These are phyloP conservation scores for Turritis glabra DNA, from an alignment of 345 rosid genomes.

Conservation along the genomic window DNA sequence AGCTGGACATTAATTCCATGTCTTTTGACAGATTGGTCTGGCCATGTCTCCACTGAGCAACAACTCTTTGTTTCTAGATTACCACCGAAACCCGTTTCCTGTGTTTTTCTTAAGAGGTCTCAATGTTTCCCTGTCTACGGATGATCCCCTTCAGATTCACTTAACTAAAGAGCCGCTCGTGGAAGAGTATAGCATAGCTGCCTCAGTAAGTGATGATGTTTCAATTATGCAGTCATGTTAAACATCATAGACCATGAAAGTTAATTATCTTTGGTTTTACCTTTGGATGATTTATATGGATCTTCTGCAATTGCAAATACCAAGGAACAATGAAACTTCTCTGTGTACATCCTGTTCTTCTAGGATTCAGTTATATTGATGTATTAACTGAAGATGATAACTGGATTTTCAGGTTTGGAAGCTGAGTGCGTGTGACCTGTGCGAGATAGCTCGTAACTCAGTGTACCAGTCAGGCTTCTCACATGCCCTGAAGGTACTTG, in stretches of 20 bases:
- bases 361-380: not conserved
- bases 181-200: constrained; percentile 99
- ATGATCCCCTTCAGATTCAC: constrained; percentile 98
- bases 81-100: constrained; percentile 92
- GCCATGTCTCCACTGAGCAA: constrained; percentile 99
- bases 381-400: not conserved
- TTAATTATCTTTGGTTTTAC: not conserved
- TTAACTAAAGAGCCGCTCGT: constrained; percentile 96
- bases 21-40: constrained; percentile 77
- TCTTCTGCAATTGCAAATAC: not conserved
- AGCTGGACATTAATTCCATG: constrained; percentile 13
- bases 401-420: constrained; percentile 75
- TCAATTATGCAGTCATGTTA: constrained; percentile 5
- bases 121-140: constrained; percentile 95
- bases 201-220: constrained; percentile 65
- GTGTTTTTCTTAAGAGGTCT: constrained; percentile 92
- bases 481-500: constrained; percentile 86
- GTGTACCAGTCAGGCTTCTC: constrained; percentile 99
- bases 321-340: not conserved
- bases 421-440: constrained; percentile 94
- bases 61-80: constrained; percentile 94
- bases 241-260: not conserved
- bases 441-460: constrained; percentile 99
- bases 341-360: not conserved
- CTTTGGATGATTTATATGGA: not conserved